Evolutionary conservation across 1,284 basidiomycete genomes (phyloP), one percentile per base, ranked within the genome.

Genomic region (Neonothopanus nambi): DNA sequence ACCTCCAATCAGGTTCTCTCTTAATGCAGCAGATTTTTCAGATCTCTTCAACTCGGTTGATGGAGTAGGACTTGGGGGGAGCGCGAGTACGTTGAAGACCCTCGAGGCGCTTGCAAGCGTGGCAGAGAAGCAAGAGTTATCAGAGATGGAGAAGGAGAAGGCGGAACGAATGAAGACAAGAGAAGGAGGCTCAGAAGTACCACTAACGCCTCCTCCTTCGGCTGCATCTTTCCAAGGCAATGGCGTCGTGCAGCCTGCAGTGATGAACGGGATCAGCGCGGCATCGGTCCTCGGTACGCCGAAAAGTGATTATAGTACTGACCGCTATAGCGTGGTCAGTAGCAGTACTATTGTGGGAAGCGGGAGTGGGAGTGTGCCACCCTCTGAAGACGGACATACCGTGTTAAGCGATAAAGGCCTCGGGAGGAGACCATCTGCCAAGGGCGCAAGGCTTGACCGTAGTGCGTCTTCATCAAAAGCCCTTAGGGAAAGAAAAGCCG

Each of bases 1-100:
- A 26, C 89, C 89, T 3, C 89, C 89, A 0, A 91, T 92, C 61
- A 82, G 90, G 21, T 87, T 92, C 64, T 93, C 91, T 8, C 82
- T 95, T 76, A 87, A 84, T 59, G 79, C 84, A 38, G 76, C 81
- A 1, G 92, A 94, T 67, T 92, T 95, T 59, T 81, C 87, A 1
- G 85, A 89, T 56, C 67, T 90, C 17, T 75, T 89, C 43, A 81
- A 70, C 61, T 78, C 79, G 21, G 78, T 85, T 5, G 30, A 33
- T 33, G 30, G 30, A 33, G n/a, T n/a, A n/a, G 30, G 30, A 33
- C 13, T 33, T 3, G 77, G 75, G 15, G 76, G 76, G 12, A 41
- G 41, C n/a, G 47, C 62, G 15, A 57, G 62, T 12, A 58, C 67
- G 4, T 55, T 67, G 18, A 69, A 71, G 45, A 68, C 70, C 23